Evolutionary conservation across 192 early-diverging fungal genomes (phyloP), one percentile per base, ranked within the genome.

Genomic region (Coemansia sp.): DNA sequence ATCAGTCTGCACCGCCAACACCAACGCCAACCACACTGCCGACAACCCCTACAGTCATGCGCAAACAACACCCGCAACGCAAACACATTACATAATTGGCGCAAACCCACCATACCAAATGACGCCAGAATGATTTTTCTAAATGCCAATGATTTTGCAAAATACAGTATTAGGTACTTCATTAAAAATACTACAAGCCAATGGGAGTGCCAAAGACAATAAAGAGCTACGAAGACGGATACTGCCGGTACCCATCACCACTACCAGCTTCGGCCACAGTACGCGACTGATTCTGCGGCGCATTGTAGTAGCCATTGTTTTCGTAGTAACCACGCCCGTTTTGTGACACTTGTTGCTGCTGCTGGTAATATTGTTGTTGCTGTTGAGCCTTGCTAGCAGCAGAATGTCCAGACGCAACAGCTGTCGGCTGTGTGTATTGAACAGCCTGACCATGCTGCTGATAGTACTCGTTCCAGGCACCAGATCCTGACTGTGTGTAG

Each of bases 401-500:
- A 46, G 39, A 4, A 46, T 46, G 5, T 17, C 39, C 39, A 46
- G 39, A 46, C 39, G 17, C 39, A 17, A 46, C 39, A 14, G 39
- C 17, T 17, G 0, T 10, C 39, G 39, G 39, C 39, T 46, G 39
- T 46, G 39, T 46, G 39, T 46, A 46, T 17, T 67, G 66, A 36
- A 23, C 59, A 42, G 52, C 24, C 14, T 55, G 39, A 27, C 39
- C 30, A 8, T 57, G 56, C 60, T 53, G 64, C 23, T 64, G 72
- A 23, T 75, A 61, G 30, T 76, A 76, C 0, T 71, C 74, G 51
- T 39, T 59, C 74, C 74, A 76, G 5, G 20, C 61, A 21, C 33
- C 30, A 54, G 42, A 25, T 19, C 32, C 57, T 39, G 52, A 62
- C 32, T 60, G 63, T 24, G 55, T n/a, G 30, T 65, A 58, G 29